phyloP scores from a whole-genome alignment of 306 rosid species.

The Senna siamea region DNA sequence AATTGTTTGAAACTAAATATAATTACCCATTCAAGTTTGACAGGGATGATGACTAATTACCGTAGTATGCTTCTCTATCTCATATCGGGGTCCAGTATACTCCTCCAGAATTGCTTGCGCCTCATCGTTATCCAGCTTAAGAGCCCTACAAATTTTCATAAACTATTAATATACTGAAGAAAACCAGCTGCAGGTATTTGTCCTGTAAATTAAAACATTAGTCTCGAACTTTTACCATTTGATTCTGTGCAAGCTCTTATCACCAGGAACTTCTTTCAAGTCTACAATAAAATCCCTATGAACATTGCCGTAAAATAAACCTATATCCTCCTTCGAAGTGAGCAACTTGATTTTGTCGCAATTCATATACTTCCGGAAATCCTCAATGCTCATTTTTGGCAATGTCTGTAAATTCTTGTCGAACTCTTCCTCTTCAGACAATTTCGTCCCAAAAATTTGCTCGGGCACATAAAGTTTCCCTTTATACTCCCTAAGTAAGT shows the following conservation, averaged over 20 bases:
- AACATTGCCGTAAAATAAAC: slow-evolving; percentile 35
- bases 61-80: slow-evolving; percentile 71
- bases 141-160: slow-evolving; percentile 58
- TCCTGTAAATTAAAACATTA: slow-evolving; percentile 23
- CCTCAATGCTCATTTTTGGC: slow-evolving; percentile 79
- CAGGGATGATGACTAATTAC: slow-evolving; percentile 54
- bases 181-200: slow-evolving; percentile 21
- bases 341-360: slow-evolving; percentile 67
- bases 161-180: slow-evolving; percentile 28
- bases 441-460: slow-evolving; percentile 63
- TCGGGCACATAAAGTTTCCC: slow-evolving; percentile 98
- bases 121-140: slow-evolving; percentile 59
- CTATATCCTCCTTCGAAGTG: slow-evolving; percentile 65
- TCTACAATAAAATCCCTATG: slow-evolving; percentile 67
- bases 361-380: slow-evolving; percentile 66
- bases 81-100: slow-evolving; percentile 79
- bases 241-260: slow-evolving; percentile 83
- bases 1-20: slow-evolving; percentile 20
- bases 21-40: slow-evolving; percentile 21
- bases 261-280: slow-evolving; percentile 86
- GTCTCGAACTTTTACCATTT: slow-evolving; percentile 63
- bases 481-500: slow-evolving; percentile 80
- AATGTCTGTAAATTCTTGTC: slow-evolving; percentile 51
- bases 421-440: slow-evolving; percentile 84
- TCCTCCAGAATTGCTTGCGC: slow-evolving; percentile 67